Evolutionary conservation across 2,329 filamentous ascomycete genomes (phyloP), one percentile per base, ranked within the genome.

Genomic region (Purpureocillium lavendulum): DNA sequence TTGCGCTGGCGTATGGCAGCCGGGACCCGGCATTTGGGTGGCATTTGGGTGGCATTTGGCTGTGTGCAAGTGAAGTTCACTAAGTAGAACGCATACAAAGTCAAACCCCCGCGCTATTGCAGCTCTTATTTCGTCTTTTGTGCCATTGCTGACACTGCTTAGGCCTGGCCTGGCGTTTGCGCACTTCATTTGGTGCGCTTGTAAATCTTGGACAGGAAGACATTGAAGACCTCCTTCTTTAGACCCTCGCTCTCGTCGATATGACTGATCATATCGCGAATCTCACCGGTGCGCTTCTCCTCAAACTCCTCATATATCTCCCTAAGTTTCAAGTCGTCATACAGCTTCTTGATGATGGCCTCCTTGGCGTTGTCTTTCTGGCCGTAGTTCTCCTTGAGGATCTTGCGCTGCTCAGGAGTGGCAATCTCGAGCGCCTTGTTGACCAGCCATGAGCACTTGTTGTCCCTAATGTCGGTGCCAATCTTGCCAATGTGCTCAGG

Each of bases 401-500:
- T 65, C 66, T 84, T 75, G 58, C 88, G 81, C 75, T 98, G 92
- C 61, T 90, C 87, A 1, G 87, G 80, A 2, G 76, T 89, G 48
- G 78, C 84, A 46, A 83, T 75, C 61, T 80, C 75, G 44, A 98
- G 73, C 34, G 92, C 92, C 67, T 95, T 83, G 75, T 98, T 98
- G 65, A 98, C 77, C 43, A 98, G 71, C 92, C 92, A 98, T 32
- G 87, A 94, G 75, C 92, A 98, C 77, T 98, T 98, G 78, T 98
- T 98, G 70, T 98, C 92, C 74, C 89, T 82, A 64, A 98, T 98
- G 58, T 98, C 92, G 44, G 92, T 98, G 50, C 92, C 92, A 49
- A 97, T 95, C 79, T 98, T 98, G 65, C 92, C 92, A 60, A 98
- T 92, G 57, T 88, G 78, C 56, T 87, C 80, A 30, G 92, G 88